A percentile compares a stretch with the other conserved stretches of the same genome.
Evolutionary conservation across 2,329 filamentous ascomycete genomes (phyloP).

Genomic region (Penicillium sp.): DNA sequence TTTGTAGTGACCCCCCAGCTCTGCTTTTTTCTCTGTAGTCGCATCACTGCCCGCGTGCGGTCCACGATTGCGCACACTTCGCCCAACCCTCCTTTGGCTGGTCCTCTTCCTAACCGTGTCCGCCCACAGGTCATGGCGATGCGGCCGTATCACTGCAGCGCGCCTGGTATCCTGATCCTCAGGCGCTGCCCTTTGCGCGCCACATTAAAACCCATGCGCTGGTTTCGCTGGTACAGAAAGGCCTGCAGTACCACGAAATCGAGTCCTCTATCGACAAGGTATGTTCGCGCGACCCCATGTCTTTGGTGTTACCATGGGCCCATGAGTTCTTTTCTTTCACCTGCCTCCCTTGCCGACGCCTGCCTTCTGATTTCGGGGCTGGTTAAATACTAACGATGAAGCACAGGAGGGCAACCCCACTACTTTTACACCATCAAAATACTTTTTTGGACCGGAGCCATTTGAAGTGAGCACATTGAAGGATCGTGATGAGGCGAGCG

Average conservation of each 20-base stretch:
- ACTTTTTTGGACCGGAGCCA: slow-evolving; percentile 53
- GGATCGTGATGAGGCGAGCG: slow-evolving; percentile 36
- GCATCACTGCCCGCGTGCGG: background rate
- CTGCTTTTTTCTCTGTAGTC: slow-evolving; percentile 17
- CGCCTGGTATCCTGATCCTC: slow-evolving; percentile 66
- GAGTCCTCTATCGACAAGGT: slow-evolving; percentile 55
- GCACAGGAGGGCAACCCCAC: slow-evolving; percentile 44
- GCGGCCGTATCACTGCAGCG: slow-evolving; percentile 63
- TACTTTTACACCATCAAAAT: slow-evolving; percentile 42
- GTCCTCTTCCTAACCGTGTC: slow-evolving; percentile 21
- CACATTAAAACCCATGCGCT: slow-evolving; percentile 63
- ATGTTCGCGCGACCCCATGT: slow-evolving; percentile 29
- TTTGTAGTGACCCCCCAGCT: slow-evolving; percentile 38
- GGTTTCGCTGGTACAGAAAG: slow-evolving; percentile 66
- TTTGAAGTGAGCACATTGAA: slow-evolving; percentile 38
- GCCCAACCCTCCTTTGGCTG: background rate
- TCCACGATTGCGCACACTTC: slow-evolving; percentile 8
- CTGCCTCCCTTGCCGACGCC: slow-evolving; percentile 6
- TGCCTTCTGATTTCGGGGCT: slow-evolving; percentile 9
- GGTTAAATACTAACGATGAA: slow-evolving; percentile 24
- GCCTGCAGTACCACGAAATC: slow-evolving; percentile 59
- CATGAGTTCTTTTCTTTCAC: slow-evolving; percentile 5
- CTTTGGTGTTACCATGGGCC: background rate
- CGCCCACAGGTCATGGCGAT: slow-evolving; percentile 56
- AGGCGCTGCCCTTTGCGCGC: slow-evolving; percentile 63